Evolutionary conservation across 2,329 filamentous ascomycete genomes (phyloP), one percentile per base, ranked within the genome.

Genomic region (Microdochium paspali): DNA sequence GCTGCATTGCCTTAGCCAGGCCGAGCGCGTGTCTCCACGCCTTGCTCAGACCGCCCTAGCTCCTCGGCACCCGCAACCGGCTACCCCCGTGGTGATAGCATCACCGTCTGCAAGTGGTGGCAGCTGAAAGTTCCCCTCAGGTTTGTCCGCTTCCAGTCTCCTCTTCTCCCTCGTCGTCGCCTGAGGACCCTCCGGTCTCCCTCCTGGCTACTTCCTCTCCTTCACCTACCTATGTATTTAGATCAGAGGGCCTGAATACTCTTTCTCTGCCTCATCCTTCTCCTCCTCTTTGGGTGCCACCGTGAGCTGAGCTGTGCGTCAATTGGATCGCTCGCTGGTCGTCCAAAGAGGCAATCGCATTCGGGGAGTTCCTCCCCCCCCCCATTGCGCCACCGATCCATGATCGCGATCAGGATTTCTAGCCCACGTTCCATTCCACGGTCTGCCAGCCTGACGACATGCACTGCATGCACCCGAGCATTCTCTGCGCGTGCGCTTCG

Each of bases 401-500:
- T n/a, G n/a, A n/a, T n/a, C n/a, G n/a, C n/a, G n/a, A n/a, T n/a
- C n/a, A n/a, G n/a, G n/a, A n/a, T n/a, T n/a, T n/a, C n/a, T n/a
- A n/a, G n/a, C n/a, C n/a, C n/a, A n/a, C n/a, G n/a, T n/a, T n/a
- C n/a, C n/a, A n/a, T n/a, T n/a, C 26, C 26, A 28, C 26, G 26
- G 26, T 21, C 35, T 18, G 18, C 35, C 35, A 40, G 35, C 35
- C 35, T 40, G 35, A 18, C 35, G 35, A 40, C 35, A 40, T 40
- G 35, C 35, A 40, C 35, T 12, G 35, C 35, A 21, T 40, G 35
- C 35, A 40, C 35, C 18, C 35, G 35, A 40, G 35, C 18, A 40
- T 40, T 21, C 18, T 20, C 12, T 40, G 35, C 35, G 35, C 35
- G 35, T 40, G 35, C 31, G 24, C 55, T 54, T 52, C 45, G 18